Base-by-base conservation (phyloP, 306 rosid species). In the Cucumis melo region DNA sequence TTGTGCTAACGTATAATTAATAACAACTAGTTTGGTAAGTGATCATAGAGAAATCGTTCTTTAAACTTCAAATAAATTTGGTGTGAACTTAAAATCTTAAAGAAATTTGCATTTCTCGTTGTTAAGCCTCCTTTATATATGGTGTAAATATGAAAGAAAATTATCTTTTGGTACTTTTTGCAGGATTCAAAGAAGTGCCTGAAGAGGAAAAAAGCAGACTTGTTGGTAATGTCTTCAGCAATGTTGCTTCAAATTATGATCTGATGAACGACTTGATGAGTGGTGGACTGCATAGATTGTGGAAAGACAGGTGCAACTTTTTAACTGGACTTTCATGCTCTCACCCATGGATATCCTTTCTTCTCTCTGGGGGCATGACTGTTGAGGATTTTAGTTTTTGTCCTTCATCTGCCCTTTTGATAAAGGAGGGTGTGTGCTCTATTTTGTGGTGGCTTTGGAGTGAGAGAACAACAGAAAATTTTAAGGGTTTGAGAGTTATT, bases 261-360 rank as follows among this genome's bases (percentile, higher is more conserved):
- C 58, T 87, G 63, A 94, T 94, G 99, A 94, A 94, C 75, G 99
- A 94, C 84, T 78, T 92, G 54, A 94, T 92, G 99, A 94, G 96
- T 82, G 93, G 77, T 71, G 99, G 99, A 67, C 83, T 94, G 73
- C 99, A 94, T 65, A 88, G 99, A 87, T 77, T 94, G 80, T 94
- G 99, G 99, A 94, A 94, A 86, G 99, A 94, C 39, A 94, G 93
- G 99, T 92, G 79, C 29, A 59, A 32, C 58, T 61, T 4, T 42
- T 16, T 39, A 57, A 39, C 36, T 60, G 15, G 79, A 3, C 17
- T 58, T 60, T 82, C 20, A 12, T 74, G 38, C 36, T 14, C 61
- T 38, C 32, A 19, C 38, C 19, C 20, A 24, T 2, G 10, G 5
- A 8, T 14, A 34, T 67, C 61, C 20, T 6, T 14, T 14, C 41